Evolutionary conservation across 1,284 basidiomycete species (phyloP).

Genomic region (Ganoderma resinaceum): DNA sequence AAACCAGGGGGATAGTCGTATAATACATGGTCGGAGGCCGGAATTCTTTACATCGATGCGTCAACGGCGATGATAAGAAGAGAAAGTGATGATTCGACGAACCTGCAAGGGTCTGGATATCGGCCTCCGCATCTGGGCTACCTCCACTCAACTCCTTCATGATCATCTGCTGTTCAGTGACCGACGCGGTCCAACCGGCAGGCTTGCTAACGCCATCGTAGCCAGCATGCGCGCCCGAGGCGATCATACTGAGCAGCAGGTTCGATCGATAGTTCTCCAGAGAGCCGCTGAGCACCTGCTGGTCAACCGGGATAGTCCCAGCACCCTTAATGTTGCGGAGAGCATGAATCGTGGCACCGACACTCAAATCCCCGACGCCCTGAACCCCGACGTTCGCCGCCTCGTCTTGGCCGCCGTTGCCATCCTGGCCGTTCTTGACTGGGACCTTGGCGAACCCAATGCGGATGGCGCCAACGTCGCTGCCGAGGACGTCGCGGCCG

Average conservation of each 20-base stretch:
- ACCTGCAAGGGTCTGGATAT: conserved; percentile 87
- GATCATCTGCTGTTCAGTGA: conserved; percentile 94
- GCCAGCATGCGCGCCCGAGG: conserved; percentile 79
- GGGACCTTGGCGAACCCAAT: conserved; percentile 98
- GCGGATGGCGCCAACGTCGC: conserved; percentile 93
- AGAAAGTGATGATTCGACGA: conserved; percentile 38
- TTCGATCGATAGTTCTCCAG: conserved; percentile 96
- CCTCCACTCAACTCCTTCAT: conserved; percentile 91
- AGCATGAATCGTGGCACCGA: conserved; percentile 87
- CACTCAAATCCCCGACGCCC: conserved; percentile 81
- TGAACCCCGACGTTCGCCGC: conserved; percentile 70
- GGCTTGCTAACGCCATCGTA: conserved; percentile 66
- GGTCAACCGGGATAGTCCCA: conserved; percentile 86
- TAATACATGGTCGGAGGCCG: conserved; percentile 93
- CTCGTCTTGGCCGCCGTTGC: conserved; percentile 65
- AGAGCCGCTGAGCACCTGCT: conserved; percentile 88
- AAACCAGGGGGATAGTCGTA: conserved; percentile 87
- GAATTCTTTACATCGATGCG: conserved; percentile 64
- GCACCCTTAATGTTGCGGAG: conserved; percentile 87
- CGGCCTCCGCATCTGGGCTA: conserved; percentile 78
- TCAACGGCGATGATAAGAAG: conserved; percentile 18
- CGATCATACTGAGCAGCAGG: conserved; percentile 89
- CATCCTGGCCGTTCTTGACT: conserved; percentile 82
- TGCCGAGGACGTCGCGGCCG: conserved; percentile 93
- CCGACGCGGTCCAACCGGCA: conserved; percentile 68